phyloP scores from a whole-genome alignment of 192 early-diverging fungal genomes.

The Coemansia sp. region DNA sequence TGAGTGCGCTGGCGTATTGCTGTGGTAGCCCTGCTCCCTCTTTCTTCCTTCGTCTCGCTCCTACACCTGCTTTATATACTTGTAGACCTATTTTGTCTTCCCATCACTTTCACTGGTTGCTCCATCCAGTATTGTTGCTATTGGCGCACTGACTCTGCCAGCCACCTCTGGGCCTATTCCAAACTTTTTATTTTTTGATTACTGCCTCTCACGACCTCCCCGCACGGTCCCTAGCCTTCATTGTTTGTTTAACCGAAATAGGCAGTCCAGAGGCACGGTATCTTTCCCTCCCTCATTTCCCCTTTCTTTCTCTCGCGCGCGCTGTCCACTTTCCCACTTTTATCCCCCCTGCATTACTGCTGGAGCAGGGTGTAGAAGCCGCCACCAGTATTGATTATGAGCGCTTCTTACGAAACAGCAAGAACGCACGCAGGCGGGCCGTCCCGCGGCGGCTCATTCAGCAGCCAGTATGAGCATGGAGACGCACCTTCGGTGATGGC shows the following conservation, averaged over 20 bases:
- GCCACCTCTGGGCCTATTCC: constrained; percentile 1
- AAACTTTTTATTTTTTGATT: neutral
- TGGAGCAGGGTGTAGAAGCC: neutral
- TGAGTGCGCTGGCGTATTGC: neutral
- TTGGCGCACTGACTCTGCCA: neutral
- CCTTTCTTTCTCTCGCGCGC: neutral
- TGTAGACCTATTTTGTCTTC: neutral
- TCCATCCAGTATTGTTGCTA: neutral
- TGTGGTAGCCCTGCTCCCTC: neutral
- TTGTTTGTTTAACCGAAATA: constrained; percentile 8
- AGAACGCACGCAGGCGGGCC: constrained; percentile 8
- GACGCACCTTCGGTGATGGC: constrained; percentile 21
- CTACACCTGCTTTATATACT: neutral
- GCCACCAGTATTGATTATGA: constrained; percentile 10
- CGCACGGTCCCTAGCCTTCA: neutral
- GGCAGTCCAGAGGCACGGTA: neutral
- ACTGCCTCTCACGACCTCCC: neutral
- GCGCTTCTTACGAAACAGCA: constrained; percentile 7
- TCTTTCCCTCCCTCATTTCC: neutral
- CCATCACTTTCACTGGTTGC: neutral
- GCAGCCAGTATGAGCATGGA: constrained; percentile 17
- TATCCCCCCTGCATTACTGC: neutral
- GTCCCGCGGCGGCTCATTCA: constrained; percentile 1
- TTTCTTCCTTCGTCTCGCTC: neutral
- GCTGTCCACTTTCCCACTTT: neutral